Conservation (phyloP, 768 basidiomycete genomes). For the Kwoniella dendrophila region DNA sequence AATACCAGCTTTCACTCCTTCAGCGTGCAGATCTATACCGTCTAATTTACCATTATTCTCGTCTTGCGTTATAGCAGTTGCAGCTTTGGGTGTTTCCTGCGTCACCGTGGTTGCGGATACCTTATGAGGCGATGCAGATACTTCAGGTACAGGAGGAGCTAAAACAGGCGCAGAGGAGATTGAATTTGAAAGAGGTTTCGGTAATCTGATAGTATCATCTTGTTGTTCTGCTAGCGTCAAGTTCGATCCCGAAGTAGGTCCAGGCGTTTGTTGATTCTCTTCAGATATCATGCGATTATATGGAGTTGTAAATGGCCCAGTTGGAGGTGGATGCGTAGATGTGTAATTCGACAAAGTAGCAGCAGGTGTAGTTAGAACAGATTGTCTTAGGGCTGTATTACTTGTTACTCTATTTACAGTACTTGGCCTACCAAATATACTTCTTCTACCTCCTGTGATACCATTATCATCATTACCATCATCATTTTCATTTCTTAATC, state of each 20-base stretch:
- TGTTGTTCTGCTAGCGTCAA: not conserved
- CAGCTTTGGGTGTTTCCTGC: not conserved
- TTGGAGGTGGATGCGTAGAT: not conserved
- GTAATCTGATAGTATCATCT: constrained; percentile 16
- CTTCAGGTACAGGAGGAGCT: not conserved
- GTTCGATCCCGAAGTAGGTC: not conserved
- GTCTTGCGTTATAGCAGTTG: not conserved
- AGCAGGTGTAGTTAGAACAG: not conserved
- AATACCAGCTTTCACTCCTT: constrained; percentile 23
- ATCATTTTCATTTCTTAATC: constrained; percentile 10
- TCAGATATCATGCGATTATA: not conserved
- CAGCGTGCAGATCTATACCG: constrained; percentile 20
- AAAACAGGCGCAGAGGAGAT: constrained; percentile 10
- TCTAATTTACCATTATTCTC: constrained; percentile 3
- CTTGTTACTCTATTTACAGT: constrained; percentile 1
- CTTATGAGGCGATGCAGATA: not conserved
- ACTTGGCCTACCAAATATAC: constrained; percentile 27
- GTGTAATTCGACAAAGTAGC: not conserved
- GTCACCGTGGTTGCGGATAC: not conserved
- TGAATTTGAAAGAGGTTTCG: too few relatives aligned
- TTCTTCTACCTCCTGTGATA: constrained; percentile 11
- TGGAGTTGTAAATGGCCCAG: not conserved
- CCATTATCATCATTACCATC: not conserved
- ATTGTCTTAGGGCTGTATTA: constrained; percentile 1
- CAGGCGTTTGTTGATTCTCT: not conserved